Evolutionary conservation across 805 yeast genomes (phyloP).

Genomic region (Debaryomyces tyrocola): DNA sequence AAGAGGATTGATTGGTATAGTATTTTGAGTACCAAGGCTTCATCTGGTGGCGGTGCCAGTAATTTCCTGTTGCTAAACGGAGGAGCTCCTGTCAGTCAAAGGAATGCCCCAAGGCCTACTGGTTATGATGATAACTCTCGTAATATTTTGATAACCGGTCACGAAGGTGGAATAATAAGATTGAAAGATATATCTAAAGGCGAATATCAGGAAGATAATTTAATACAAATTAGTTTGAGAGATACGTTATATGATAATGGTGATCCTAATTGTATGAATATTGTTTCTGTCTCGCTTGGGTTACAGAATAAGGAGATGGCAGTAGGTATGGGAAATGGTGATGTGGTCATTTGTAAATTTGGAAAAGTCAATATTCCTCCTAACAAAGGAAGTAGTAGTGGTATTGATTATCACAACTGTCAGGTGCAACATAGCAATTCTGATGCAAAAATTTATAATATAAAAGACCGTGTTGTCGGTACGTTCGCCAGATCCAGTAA

Average conservation of each 20-base stretch:
- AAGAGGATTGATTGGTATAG: slow-evolving; percentile 75
- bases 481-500: slow-evolving; percentile 27
- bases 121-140: slow-evolving; percentile 45
- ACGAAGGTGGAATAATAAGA: slow-evolving; percentile 78
- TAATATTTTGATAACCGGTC: slow-evolving; percentile 72
- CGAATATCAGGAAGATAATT: slow-evolving; percentile 45
- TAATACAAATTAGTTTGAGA: slow-evolving; percentile 32
- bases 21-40: slow-evolving; percentile 48
- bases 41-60: slow-evolving; percentile 41
- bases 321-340: slow-evolving; percentile 66
- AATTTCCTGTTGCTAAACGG: slow-evolving; percentile 62
- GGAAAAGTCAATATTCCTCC: slow-evolving; percentile 34
- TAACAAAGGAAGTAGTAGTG: slow-evolving; percentile 9
- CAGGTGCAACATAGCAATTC: slow-evolving; percentile 32
- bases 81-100: slow-evolving; percentile 60
- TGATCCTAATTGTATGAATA: slow-evolving; percentile 39
- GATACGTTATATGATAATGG: slow-evolving; percentile 31
- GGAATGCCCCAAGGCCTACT: slow-evolving; percentile 24
- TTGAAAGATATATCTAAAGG: slow-evolving; percentile 82
- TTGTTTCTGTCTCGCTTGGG: slow-evolving; percentile 68
- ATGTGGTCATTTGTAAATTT: slow-evolving; percentile 72
- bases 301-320: slow-evolving; percentile 76
- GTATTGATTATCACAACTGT: slow-evolving; percentile 27
- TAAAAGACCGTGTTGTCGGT: slow-evolving; percentile 54
- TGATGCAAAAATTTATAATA: slow-evolving; percentile 44